Evolutionary conservation across 768 basidiomycete species (phyloP).

Genomic region (Mycena vitilis): DNA sequence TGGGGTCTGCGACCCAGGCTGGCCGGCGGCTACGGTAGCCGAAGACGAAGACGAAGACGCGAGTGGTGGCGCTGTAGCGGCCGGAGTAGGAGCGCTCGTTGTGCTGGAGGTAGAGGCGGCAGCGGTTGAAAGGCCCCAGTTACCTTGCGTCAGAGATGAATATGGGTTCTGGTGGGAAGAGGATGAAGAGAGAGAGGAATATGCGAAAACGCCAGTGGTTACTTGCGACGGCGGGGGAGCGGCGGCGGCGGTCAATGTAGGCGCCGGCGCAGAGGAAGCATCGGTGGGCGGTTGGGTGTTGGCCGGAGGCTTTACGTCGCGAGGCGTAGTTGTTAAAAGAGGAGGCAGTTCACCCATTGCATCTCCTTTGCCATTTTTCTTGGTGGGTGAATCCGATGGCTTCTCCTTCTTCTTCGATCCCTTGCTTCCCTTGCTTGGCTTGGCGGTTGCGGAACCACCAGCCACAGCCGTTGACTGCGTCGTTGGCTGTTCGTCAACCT

Average conservation of each 20-base stretch:
- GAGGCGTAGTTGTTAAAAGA: conserved; percentile 74
- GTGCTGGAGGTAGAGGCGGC: conserved; percentile 33
- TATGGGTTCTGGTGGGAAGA: conserved; percentile 33
- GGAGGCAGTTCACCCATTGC: conserved; percentile 70
- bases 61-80: conserved; percentile 42
- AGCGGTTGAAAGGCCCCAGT: conserved; percentile 24
- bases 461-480: conserved; percentile 45
- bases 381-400: conserved; percentile 69
- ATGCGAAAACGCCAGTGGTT: conserved; percentile 27
- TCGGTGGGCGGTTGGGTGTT: background rate
- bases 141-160: conserved; percentile 38
- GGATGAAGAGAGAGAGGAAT: conserved; percentile 31
- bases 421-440: conserved; percentile 41
- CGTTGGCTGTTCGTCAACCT: conserved; percentile 60
- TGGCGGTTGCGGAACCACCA: conserved; percentile 35
- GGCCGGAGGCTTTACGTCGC: conserved; percentile 40
- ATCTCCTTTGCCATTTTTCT: conserved; percentile 77
- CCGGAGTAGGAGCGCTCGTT: conserved; percentile 23
- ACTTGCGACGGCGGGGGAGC: conserved; percentile 31
- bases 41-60: conserved; percentile 36
- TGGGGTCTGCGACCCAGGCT: conserved; percentile 42
- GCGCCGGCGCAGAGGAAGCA: conserved; percentile 37
- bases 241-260: conserved; percentile 54
- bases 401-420: conserved; percentile 64
- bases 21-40: conserved; percentile 27